These are phyloP conservation scores for Fusarium sp. DNA, from an alignment of 2,329 filamentous ascomycete genomes.

Conservation along the genomic window DNA sequence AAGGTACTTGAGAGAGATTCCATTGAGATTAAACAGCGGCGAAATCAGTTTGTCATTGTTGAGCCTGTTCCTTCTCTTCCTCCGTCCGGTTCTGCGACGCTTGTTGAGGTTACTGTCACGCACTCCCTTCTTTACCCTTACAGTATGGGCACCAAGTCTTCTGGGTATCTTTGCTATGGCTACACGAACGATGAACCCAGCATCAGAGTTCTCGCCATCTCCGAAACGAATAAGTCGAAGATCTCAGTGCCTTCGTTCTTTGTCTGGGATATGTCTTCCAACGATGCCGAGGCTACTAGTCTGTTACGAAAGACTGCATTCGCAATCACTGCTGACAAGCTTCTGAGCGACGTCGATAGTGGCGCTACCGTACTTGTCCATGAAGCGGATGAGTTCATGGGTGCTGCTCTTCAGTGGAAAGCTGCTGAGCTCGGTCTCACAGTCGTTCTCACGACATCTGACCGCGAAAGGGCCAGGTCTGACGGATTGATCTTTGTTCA, in stretches of 20 bases:
- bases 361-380: not conserved
- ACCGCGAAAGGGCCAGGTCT: not conserved
- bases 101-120: not conserved
- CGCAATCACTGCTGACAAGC: not conserved
- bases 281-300: not conserved
- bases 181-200: not conserved
- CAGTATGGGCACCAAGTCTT: not conserved
- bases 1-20: not conserved
- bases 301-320: constrained; percentile 1
- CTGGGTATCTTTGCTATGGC: constrained; percentile 4
- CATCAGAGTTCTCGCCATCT: not conserved
- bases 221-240: not conserved
- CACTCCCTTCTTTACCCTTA: constrained; percentile 6
- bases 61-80: not conserved
- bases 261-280: constrained; percentile 5
- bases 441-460: not conserved
- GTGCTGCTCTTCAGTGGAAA: constrained; percentile 4
- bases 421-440: not conserved
- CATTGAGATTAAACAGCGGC: not conserved
- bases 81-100: not conserved
- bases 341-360: not conserved
- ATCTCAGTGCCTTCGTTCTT: not conserved
- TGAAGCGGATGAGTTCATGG: not conserved
- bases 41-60: not conserved
- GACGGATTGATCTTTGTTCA: not conserved